phyloP scores from a whole-genome alignment of 768 basidiomycete species.

The Lyophyllum semitale region DNA sequence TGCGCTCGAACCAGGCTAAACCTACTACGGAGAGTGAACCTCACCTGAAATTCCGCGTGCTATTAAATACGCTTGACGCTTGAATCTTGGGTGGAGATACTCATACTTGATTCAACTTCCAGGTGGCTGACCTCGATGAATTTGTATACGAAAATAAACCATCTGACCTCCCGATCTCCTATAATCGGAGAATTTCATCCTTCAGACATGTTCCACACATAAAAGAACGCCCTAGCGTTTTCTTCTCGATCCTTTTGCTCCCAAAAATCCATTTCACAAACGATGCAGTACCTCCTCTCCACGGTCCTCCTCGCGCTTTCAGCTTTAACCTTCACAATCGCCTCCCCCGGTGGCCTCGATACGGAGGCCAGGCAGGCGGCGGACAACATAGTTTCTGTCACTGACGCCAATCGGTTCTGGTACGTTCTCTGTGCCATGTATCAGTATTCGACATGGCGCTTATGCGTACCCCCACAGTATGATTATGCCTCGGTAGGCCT shows the following conservation, averaged over 20 bases:
- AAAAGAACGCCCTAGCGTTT: not conserved
- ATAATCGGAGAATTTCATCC: too few relatives aligned
- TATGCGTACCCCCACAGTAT: constrained; percentile 30
- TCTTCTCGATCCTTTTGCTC: not conserved
- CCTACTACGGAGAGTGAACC: constrained; percentile 27
- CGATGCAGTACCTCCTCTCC: not conserved
- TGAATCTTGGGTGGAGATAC: too few relatives aligned
- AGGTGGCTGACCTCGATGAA: too few relatives aligned
- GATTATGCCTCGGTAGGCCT: constrained; percentile 46
- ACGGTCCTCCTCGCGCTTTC: not conserved
- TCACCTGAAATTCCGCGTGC: constrained; percentile 64
- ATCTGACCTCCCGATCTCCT: too few relatives aligned
- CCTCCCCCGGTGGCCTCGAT: constrained; percentile 4
- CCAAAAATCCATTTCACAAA: not conserved
- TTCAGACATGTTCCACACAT: not conserved
- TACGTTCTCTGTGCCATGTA: constrained; percentile 25
- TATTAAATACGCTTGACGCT: constrained; percentile 61
- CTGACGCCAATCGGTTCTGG: constrained; percentile 45
- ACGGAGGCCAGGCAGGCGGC: constrained; percentile 28
- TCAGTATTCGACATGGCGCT: not conserved
- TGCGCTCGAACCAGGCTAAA: constrained; percentile 46
- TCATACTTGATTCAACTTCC: too few relatives aligned
- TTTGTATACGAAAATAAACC: not conserved
- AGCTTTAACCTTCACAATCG: not conserved
- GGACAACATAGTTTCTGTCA: constrained; percentile 56